These are phyloP conservation scores for Botrytis pseudocinerea DNA, from an alignment of 2,329 filamentous ascomycete species.

Conservation along the genomic window DNA sequence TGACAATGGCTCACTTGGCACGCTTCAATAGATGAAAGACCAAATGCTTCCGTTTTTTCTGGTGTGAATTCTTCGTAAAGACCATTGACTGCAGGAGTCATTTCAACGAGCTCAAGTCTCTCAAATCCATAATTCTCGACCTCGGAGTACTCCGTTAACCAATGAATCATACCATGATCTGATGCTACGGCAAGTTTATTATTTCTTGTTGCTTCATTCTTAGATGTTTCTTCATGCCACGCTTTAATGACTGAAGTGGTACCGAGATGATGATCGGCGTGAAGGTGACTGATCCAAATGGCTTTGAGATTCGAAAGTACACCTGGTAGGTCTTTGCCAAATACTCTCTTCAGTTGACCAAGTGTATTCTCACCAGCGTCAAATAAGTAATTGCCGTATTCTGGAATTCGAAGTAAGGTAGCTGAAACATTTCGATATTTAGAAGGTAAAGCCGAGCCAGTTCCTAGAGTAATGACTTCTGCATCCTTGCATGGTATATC, in stretches of 20 bases:
- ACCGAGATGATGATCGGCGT: slow-evolving; percentile 95
- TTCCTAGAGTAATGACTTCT: slow-evolving; percentile 85
- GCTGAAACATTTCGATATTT: slow-evolving; percentile 95
- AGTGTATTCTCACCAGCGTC: slow-evolving; percentile 93
- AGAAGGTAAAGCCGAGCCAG: slow-evolving; percentile 84
- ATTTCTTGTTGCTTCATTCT: slow-evolving; percentile 45
- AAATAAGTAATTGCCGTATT: slow-evolving; percentile 82
- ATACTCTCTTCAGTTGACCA: slow-evolving; percentile 79
- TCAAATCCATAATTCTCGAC: slow-evolving; percentile 76
- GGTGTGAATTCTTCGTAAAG: slow-evolving; percentile 42
- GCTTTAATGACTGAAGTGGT: slow-evolving; percentile 77
- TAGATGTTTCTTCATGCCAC: slow-evolving; percentile 61
- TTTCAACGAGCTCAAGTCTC: slow-evolving; percentile 40
- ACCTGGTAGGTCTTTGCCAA: slow-evolving; percentile 64
- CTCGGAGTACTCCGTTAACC: slow-evolving; percentile 75
- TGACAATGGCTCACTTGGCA: slow-evolving; percentile 76
- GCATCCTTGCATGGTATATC: slow-evolving; percentile 72
- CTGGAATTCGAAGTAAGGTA: slow-evolving; percentile 81
- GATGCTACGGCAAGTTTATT: slow-evolving; percentile 66
- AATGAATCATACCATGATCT: slow-evolving; percentile 68
- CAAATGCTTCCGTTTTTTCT: slow-evolving; percentile 52
- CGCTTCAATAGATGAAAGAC: slow-evolving; percentile 66
- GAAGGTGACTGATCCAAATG: slow-evolving; percentile 93
- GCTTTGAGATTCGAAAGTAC: slow-evolving; percentile 76
- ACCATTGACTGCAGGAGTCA: slow-evolving; percentile 24